Evolutionary conservation across 2,329 filamentous ascomycete genomes (phyloP).

Genomic region (Tolypocladium cylindrosporum): DNA sequence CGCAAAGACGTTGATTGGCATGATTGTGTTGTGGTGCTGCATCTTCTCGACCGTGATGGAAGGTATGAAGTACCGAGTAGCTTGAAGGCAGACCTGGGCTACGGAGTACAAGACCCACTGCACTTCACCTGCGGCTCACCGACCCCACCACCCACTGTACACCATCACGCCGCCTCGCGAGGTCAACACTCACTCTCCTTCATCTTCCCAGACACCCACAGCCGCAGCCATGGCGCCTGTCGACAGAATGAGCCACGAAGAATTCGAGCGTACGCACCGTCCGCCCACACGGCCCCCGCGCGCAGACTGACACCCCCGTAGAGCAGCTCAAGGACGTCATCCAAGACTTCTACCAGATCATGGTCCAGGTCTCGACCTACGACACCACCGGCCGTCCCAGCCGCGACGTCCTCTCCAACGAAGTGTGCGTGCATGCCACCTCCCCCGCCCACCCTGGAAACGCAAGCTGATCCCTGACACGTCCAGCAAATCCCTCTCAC

Average conservation of each 20-base stretch:
- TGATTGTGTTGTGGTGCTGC: not conserved
- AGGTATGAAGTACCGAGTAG: no score
- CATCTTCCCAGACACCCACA: not conserved
- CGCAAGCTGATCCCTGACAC: not conserved
- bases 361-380: slow-evolving; percentile 54
- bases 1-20: not conserved
- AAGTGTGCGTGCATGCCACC: slow-evolving; percentile 28
- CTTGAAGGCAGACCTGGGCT: no score
- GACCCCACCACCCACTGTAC: not conserved
- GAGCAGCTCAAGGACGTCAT: slow-evolving; percentile 52
- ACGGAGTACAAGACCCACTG: not conserved
- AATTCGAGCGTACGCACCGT: slow-evolving; percentile 25
- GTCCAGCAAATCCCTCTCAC: slow-evolving; percentile 27
- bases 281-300: not conserved
- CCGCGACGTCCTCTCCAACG: slow-evolving; percentile 44
- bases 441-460: not conserved
- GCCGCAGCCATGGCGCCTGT: slow-evolving; percentile 29
- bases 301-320: slow-evolving; percentile 13
- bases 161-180: not conserved
- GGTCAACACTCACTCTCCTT: not conserved
- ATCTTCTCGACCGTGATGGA: not conserved
- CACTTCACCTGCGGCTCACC: not conserved
- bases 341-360: slow-evolving; percentile 53
- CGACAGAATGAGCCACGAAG: slow-evolving; percentile 25
- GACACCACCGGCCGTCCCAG: slow-evolving; percentile 41